Conservation (phyloP, 345 rosid genomes). For the Punica granatum region DNA sequence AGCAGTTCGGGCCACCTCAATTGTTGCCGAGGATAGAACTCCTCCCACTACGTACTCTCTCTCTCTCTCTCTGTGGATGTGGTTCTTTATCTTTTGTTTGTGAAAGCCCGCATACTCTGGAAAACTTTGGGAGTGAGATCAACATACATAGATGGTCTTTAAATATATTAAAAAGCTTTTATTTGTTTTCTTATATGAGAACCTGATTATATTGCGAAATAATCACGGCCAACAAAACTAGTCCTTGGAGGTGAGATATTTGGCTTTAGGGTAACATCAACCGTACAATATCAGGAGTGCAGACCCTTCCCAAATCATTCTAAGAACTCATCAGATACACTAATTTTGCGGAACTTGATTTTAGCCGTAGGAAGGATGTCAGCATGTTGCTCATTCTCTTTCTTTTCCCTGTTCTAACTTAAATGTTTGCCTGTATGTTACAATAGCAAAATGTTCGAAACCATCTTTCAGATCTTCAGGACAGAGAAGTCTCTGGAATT, state of each 20-base stretch:
- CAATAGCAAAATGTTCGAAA: constrained; percentile 65
- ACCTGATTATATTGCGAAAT: neutral
- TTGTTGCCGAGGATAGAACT: constrained; percentile 35
- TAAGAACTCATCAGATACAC: neutral
- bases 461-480: constrained; percentile 56
- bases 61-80: neutral
- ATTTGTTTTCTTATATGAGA: neutral
- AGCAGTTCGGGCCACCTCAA: constrained; percentile 60
- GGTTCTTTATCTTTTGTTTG: neutral
- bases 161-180: neutral
- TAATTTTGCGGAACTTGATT: neutral
- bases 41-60: constrained; percentile 52
- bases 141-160: neutral
- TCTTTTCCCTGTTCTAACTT: neutral
- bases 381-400: neutral
- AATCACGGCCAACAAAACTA: too few species aligned
- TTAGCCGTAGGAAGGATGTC: neutral
- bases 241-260: neutral
- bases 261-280: neutral
- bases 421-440: neutral
- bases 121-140: neutral
- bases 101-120: neutral
- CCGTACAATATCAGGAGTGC: neutral
- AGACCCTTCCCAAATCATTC: neutral
- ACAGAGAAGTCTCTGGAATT: constrained; percentile 57